Evolutionary conservation across 108 stramenopile genomes (phyloP).

Genomic region (Fragilariopsis cylindrus): DNA sequence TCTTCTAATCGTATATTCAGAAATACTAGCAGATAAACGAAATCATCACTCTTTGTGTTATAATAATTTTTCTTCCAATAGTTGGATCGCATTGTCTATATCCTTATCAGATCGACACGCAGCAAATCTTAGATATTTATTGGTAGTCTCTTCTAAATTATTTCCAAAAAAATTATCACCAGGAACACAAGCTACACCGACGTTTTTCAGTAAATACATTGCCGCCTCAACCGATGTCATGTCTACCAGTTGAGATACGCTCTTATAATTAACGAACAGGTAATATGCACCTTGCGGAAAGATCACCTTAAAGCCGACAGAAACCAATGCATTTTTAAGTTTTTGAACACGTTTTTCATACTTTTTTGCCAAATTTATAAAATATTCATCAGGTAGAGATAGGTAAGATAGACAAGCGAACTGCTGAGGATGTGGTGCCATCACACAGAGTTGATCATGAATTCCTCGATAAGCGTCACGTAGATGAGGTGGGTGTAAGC

Average conservation of each 20-base stretch:
- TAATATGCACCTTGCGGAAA: constrained; percentile 67
- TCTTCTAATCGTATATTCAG: too few species aligned
- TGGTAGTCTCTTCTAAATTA: constrained; percentile 8
- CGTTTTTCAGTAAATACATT: constrained; percentile 55
- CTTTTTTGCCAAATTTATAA: constrained; percentile 33
- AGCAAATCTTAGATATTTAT: constrained; percentile 60
- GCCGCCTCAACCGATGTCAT: constrained; percentile 54
- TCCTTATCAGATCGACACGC: constrained; percentile 63
- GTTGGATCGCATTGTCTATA: constrained; percentile 40
- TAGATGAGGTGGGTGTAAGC: constrained; percentile 55
- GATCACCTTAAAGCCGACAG: constrained; percentile 50
- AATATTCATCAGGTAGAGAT: constrained; percentile 55
- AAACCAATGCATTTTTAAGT: constrained; percentile 36
- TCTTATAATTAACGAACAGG: constrained; percentile 55
- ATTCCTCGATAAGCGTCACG: constrained; percentile 59
- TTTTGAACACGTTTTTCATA: constrained; percentile 45
- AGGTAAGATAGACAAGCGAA: constrained; percentile 60
- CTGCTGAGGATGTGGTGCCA: constrained; percentile 72
- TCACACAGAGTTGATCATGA: constrained; percentile 73
- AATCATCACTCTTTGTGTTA: too few species aligned
- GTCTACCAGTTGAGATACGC: constrained; percentile 27
- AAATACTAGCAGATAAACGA: too few species aligned
- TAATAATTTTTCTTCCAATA: constrained; percentile 23
- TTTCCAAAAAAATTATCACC: constrained; percentile 74
- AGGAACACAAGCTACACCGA: constrained; percentile 74